These are phyloP conservation scores for Linum trigynum DNA, from an alignment of 345 rosid genomes.

Conservation along the genomic window DNA sequence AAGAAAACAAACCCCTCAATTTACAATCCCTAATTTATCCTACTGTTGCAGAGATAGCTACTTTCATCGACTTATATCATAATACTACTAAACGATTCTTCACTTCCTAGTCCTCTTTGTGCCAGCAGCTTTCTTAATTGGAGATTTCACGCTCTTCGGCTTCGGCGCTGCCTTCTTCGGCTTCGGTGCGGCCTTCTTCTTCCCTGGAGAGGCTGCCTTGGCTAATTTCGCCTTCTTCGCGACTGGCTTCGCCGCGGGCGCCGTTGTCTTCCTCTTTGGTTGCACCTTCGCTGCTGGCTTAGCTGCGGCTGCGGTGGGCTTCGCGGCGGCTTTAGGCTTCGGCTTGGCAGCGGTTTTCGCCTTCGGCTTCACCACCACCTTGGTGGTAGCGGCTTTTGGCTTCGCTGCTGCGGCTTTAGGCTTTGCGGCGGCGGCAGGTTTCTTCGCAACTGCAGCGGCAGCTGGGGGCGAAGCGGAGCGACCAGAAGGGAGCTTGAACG, in stretches of 20 bases:
- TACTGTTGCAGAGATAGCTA: too few relatives aligned
- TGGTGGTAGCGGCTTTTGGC: slow-evolving; percentile 6
- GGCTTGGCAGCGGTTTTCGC: background rate
- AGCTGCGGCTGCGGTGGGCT: background rate
- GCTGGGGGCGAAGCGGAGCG: background rate
- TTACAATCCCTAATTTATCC: background rate
- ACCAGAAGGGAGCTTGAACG: slow-evolving; percentile 16
- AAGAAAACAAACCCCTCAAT: too few relatives aligned
- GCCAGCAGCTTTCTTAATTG: background rate
- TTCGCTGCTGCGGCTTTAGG: slow-evolving; percentile 1
- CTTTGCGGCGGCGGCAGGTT: slow-evolving; percentile 2
- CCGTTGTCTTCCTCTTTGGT: background rate
- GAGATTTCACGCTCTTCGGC: slow-evolving; percentile 11
- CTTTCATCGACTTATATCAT: too few relatives aligned
- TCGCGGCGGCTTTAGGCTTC: background rate
- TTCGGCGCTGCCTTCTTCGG: background rate
- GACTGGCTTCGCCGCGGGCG: background rate
- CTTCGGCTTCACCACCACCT: slow-evolving; percentile 6
- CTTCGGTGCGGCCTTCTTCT: slow-evolving; percentile 3
- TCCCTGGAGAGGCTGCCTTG: slow-evolving; percentile 1
- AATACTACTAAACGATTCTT: background rate
- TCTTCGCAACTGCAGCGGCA: background rate
- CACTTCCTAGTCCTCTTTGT: slow-evolving; percentile 17
- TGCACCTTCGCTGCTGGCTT: background rate
- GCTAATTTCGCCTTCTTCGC: slow-evolving; percentile 11